Evolutionary conservation across 257 asterid genomes (phyloP), one percentile per base, ranked within the genome.

Genomic region (Plantago ovata): DNA sequence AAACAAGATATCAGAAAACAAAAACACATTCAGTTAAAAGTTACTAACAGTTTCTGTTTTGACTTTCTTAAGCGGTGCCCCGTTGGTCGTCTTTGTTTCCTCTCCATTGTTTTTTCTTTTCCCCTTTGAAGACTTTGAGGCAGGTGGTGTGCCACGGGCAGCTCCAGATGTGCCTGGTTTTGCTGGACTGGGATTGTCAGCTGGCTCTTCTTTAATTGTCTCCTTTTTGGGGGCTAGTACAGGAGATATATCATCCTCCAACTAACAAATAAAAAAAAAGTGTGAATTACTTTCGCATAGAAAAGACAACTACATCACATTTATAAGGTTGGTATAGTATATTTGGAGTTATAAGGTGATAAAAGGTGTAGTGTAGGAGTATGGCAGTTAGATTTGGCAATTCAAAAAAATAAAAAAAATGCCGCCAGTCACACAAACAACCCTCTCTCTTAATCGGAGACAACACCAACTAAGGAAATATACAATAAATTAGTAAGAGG

Each of bases 151-250:
- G 42, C 82, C 91, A 60, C 95, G 94, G 70, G 65, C 70, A 53
- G 92, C 61, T 22, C 70, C 81, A 47, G 87, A 39, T 65, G 79
- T 71, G 23, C 81, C 68, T 52, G 89, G 42, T 67, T 93, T 93
- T 38, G 60, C 46, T 44, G 97, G 87, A 69, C 86, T 84, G 72
- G 47, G 77, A 59, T 68, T 75, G 67, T 91, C 95, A 63, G 65
- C 68, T 18, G 94, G 85, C 72, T 92, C 95, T 73, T 88, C 97
- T 79, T 88, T 88, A 19, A 72, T 76, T 68, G 81, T 72, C 64
- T 88, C 98, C 80, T 84, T 88, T 79, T 88, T 92, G 6, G 95
- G 92, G 68, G 93, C 87, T 16, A 85, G 75, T 53, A 86, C 92
- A 38, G 97, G 95, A 22, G 92, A 65, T 57, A 86, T 77, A 64